Conservation (phyloP, 495 filamentous ascomycete genomes). For the Trichoderma gamsii region DNA sequence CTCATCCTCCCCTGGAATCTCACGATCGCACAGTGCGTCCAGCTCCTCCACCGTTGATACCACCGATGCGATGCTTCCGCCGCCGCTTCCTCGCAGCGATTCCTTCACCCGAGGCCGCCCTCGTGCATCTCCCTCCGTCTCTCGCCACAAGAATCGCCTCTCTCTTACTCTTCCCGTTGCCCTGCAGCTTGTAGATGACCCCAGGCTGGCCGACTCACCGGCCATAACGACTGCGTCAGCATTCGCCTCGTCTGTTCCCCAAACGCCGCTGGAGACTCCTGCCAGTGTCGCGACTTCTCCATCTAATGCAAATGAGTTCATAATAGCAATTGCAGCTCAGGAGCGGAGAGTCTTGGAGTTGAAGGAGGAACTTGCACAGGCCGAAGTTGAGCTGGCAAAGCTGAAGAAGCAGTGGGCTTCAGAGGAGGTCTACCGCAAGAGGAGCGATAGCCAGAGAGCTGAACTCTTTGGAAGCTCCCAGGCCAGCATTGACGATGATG, state of each 20-base stretch:
- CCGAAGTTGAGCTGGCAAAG: slow-evolving; percentile 67
- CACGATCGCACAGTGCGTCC: slow-evolving; percentile 11
- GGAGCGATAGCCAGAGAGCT: slow-evolving; percentile 54
- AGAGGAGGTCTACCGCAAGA: slow-evolving; percentile 74
- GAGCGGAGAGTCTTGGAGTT: slow-evolving; percentile 91
- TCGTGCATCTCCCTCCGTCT: slow-evolving; percentile 48
- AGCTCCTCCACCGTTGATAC: not conserved
- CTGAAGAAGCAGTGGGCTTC: slow-evolving; percentile 78
- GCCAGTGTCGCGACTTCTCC: slow-evolving; percentile 40
- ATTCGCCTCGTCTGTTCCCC: slow-evolving; percentile 34
- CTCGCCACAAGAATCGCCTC: slow-evolving; percentile 64
- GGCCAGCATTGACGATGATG: slow-evolving; percentile 29
- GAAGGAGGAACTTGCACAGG: slow-evolving; percentile 74
- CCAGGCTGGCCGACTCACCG: slow-evolving; percentile 30
- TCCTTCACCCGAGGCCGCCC: slow-evolving; percentile 41
- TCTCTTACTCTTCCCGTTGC: slow-evolving; percentile 75
- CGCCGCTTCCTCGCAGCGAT: slow-evolving; percentile 21
- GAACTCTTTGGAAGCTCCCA: slow-evolving; percentile 35
- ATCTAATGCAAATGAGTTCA: slow-evolving; percentile 65
- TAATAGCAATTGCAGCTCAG: slow-evolving; percentile 84
- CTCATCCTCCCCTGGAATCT: slow-evolving; percentile 6
- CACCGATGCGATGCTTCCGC: slow-evolving; percentile 24
- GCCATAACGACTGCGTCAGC: slow-evolving; percentile 33
- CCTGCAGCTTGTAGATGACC: slow-evolving; percentile 34
- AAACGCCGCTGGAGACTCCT: slow-evolving; percentile 40